Base-by-base conservation (phyloP, 306 rosid genomes). In the Cajanus cajan region DNA sequence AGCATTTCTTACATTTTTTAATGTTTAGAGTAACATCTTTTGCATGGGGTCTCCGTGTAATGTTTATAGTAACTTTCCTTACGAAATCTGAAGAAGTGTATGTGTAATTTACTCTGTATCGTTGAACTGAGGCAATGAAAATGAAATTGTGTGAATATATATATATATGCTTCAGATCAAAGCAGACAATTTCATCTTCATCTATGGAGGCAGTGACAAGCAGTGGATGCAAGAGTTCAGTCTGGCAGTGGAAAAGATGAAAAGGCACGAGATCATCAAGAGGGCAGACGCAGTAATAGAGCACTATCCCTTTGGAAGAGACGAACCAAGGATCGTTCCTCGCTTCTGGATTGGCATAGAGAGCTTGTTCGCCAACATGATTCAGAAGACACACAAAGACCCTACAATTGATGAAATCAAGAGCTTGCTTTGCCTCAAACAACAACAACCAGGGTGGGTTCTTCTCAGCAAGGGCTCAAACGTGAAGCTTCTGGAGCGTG, bases 381-480 rank as follows among this genome's bases (percentile, higher is more conserved):
- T 36, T 4, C 81, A 9, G 47, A 85, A 85, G 88, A 74, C 68
- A 16, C 36, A 22, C 5, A 73, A 37, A 22, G 88, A 85, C 21
- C 67, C 84, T 0, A 68, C 84, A 0, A 52, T 74, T 4, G 84
- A 82, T 0, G 86, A 85, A 25, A 79, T 82, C 9, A 73, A 82
- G 71, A 76, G 68, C 63, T 19, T 85, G 57, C 79, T 85, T 0
- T 48, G 79, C 62, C 84, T 82, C 0, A 79, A 82, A 8, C 84
- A 69, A 1, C 72, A 82, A 11, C 68, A n/a, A 2, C 44, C 69
- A 0, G 84, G 88, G 1, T 82, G 88, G 88, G 86, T 78, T 13
- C 82, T 85, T 3, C 66, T 85, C 0, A 85, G 88, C 45, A 85
- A 85, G 74, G 88, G 88, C 4, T 69, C 86, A 0, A 85, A 85